phyloP scores from a whole-genome alignment of 805 yeast genomes.

The Sungouiella thailandica region DNA sequence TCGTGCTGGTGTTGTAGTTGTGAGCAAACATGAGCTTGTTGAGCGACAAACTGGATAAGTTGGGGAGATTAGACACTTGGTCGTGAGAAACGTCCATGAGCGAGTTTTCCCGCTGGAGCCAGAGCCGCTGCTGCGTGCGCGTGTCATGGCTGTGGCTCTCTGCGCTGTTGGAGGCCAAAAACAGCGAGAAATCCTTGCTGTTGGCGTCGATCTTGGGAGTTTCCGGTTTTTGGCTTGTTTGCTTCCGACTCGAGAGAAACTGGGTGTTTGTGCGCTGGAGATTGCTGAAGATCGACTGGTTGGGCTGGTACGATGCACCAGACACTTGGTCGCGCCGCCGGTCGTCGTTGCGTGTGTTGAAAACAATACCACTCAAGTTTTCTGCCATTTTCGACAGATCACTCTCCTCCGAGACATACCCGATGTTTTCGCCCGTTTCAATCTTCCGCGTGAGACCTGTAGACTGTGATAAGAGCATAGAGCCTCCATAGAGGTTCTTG shows the following conservation, averaged over 20 bases:
- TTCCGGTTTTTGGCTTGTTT: slow-evolving; percentile 11
- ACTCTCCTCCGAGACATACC: slow-evolving; percentile 4
- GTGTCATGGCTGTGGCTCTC: slow-evolving; percentile 37
- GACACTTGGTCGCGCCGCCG: slow-evolving; percentile 2
- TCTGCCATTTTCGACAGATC: slow-evolving; percentile 3
- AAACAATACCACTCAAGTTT: neutral
- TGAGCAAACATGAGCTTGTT: slow-evolving; percentile 36
- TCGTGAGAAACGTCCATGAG: slow-evolving; percentile 48
- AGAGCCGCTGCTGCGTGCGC: slow-evolving; percentile 77
- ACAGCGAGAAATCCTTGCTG: slow-evolving; percentile 29
- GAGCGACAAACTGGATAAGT: slow-evolving; percentile 36
- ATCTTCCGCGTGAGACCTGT: slow-evolving; percentile 38
- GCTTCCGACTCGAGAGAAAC: slow-evolving; percentile 22
- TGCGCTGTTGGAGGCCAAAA: slow-evolving; percentile 17
- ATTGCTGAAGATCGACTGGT: slow-evolving; percentile 38
- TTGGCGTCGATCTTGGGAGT: slow-evolving; percentile 5
- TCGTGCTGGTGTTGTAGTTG: slow-evolving; percentile 20
- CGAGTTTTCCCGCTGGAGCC: slow-evolving; percentile 78
- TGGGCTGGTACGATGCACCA: slow-evolving; percentile 37
- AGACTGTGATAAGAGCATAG: slow-evolving; percentile 37
- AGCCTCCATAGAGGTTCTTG: slow-evolving; percentile 38
- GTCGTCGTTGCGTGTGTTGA: neutral
- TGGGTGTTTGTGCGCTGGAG: slow-evolving; percentile 36
- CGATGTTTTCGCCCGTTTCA: neutral
- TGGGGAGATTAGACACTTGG: slow-evolving; percentile 22